phyloP scores from a whole-genome alignment of 768 basidiomycete genomes.

The Lactifluus subvellereus region DNA sequence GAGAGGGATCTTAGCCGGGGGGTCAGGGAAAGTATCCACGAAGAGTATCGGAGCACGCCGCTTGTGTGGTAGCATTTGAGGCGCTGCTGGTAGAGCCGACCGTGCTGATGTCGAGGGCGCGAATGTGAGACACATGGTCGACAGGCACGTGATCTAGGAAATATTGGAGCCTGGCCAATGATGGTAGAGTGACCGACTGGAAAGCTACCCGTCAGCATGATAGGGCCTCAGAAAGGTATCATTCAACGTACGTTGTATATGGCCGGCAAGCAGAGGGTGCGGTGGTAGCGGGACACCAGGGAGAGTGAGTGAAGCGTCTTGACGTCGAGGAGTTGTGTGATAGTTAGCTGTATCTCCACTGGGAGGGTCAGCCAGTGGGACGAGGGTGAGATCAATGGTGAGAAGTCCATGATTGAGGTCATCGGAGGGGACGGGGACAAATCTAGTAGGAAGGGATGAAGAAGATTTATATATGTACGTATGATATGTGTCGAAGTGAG shows the following conservation, averaged over 20 bases:
- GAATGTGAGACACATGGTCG: slow-evolving; percentile 17
- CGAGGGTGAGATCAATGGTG: background rate
- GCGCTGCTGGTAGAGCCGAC: background rate
- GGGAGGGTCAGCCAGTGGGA: slow-evolving; percentile 20
- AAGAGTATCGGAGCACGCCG: slow-evolving; percentile 15
- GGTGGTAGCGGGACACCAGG: slow-evolving; percentile 2
- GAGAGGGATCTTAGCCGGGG: slow-evolving; percentile 19
- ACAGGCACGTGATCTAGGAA: slow-evolving; percentile 22
- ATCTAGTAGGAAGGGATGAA: background rate
- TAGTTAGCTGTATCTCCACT: slow-evolving; percentile 19
- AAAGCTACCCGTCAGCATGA: background rate
- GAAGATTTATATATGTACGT: slow-evolving; percentile 13
- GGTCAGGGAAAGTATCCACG: background rate
- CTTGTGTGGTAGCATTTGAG: background rate
- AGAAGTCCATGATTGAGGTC: background rate
- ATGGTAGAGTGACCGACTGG: slow-evolving; percentile 18
- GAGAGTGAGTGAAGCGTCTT: slow-evolving; percentile 19
- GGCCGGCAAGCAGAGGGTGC: slow-evolving; percentile 16
- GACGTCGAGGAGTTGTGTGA: slow-evolving; percentile 21
- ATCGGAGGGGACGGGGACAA: background rate
- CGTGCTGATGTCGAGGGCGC: slow-evolving; percentile 20
- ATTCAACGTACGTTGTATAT: slow-evolving; percentile 18
- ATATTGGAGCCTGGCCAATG: slow-evolving; percentile 15
- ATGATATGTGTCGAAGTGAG: slow-evolving; percentile 2
- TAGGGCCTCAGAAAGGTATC: background rate